phyloP scores from a whole-genome alignment of 2,329 filamentous ascomycete species.

The Lachnellula willkommii region DNA sequence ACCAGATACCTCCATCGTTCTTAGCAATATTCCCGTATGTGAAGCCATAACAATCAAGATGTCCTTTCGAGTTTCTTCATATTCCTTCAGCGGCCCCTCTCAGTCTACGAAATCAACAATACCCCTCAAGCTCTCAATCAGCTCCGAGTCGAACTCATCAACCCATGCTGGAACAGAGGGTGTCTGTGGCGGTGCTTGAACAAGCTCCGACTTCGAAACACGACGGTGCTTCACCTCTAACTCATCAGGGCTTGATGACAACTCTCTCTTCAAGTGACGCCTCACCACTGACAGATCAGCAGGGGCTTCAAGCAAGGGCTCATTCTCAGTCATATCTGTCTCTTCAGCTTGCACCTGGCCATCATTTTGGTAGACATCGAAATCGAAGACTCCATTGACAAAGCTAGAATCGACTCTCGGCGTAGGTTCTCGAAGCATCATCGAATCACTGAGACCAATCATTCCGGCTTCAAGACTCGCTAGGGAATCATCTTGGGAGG shows the following conservation, averaged over 20 bases:
- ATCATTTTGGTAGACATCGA: conserved; percentile 17
- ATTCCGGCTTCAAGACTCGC: conserved; percentile 25
- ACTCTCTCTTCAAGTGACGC: conserved; percentile 11
- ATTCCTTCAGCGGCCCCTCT: not conserved
- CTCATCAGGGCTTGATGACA: conserved; percentile 9
- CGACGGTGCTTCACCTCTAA: conserved; percentile 17
- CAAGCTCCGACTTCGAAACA: conserved; percentile 6
- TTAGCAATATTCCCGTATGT: not conserved
- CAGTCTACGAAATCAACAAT: conserved; percentile 33
- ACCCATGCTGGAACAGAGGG: conserved; percentile 28
- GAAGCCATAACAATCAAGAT: not conserved
- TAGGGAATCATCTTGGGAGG: conserved; percentile 7
- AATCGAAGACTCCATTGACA: conserved; percentile 23
- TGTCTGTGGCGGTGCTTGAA: not conserved
- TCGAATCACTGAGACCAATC: conserved; percentile 22
- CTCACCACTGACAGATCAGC: not conserved
- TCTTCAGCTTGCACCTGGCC: not conserved
- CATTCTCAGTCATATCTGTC: not conserved
- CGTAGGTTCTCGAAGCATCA: conserved; percentile 4
- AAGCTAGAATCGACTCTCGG: conserved; percentile 18
- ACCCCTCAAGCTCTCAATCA: conserved; percentile 29
- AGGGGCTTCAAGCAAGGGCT: conserved; percentile 5
- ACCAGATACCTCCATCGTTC: not conserved
- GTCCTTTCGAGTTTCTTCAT: not conserved
- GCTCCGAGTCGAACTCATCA: conserved; percentile 29